Base-by-base conservation (phyloP, 305 asterid genomes). In the Fraxinus paxiana region DNA sequence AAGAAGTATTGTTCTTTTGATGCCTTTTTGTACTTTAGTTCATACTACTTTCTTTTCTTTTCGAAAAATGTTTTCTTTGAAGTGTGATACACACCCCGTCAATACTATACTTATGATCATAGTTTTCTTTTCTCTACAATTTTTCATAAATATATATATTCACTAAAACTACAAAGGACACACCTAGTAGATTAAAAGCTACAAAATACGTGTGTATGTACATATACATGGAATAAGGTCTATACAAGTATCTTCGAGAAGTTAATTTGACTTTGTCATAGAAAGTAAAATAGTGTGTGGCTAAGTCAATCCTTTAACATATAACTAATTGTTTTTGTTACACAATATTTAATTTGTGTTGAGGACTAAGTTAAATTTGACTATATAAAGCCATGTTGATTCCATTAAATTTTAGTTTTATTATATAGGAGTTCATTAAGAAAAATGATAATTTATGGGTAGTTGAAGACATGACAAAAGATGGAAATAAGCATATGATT, bases 1-100 rank as follows among this genome's bases (percentile, higher is more conserved):
- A 63, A 77, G 73, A 46, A 61, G 46, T 71, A 43, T 56, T 69
- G 26, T 75, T 79, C 71, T 79, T 76, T 17, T 41, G 65, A 78
- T 78, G 80, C 69, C 35, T 37, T 43, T 37, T 75, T 22, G 59
- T 26, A 9, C 22, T 24, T 24, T 43, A 43, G 61, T 15, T 10
- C 30, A 12, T 75, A 8, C 5, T 9, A 22, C 26, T 46, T 22
- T 63, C 30, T 30, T 26, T 76, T 35, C 24, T 22, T 77, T 54
- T 63, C 7, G n/a, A 56, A 31, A 24, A 63, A 18, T 18, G 4
- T 48, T 48, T 48, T 48, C 18, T n/a, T 51, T n/a, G 9, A 51
- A 51, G 22, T 51, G 18, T 51, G 63, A 51, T 5, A n/a, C 6
- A 46, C 5, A 13, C 6, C 43, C 59, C 59, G 2, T 46, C 59